A percentile compares a stretch with the other conserved stretches of the same genome.
phyloP scores from a whole-genome alignment of 106 monocot genomes.

The Dendrobium catenatum region DNA sequence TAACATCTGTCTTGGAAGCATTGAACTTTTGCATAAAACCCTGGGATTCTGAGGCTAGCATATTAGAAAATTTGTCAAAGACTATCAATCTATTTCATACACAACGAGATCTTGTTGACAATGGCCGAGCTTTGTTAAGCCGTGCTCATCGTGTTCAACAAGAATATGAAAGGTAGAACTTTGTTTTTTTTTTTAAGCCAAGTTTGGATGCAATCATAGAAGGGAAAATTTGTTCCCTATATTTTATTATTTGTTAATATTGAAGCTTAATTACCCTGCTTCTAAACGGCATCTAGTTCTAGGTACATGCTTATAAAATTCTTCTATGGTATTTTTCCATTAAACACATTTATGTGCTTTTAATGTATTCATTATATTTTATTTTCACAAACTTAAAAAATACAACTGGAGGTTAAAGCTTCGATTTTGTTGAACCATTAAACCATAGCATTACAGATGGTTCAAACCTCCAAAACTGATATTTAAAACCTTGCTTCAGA shows the following conservation, averaged over 20 bases:
- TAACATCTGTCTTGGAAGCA: constrained; percentile 72
- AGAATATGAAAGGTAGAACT: constrained; percentile 72
- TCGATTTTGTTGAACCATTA: no score
- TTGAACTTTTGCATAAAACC: constrained; percentile 83
- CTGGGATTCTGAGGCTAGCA: constrained; percentile 80
- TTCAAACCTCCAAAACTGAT: no score
- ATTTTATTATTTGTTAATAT: neutral
- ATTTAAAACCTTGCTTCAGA: no score
- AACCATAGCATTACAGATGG: no score
- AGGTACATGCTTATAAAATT: neutral
- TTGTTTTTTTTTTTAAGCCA: neutral
- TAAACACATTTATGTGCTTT: neutral
- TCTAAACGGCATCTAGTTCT: neutral
- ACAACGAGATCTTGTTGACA: constrained; percentile 71
- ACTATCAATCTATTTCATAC: constrained; percentile 70
- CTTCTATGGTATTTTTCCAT: neutral
- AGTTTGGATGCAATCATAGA: neutral
- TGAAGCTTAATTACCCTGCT: neutral
- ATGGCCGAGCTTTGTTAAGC: constrained; percentile 72
- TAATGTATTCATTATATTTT: no score
- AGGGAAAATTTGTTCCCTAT: neutral
- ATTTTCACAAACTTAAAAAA: no score
- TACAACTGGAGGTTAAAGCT: no score
- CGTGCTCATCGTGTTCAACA: constrained; percentile 73
- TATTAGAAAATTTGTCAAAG: constrained; percentile 88